phyloP scores from a whole-genome alignment of 2,329 filamentous ascomycete species.

The Dothideomycetes sp. region DNA sequence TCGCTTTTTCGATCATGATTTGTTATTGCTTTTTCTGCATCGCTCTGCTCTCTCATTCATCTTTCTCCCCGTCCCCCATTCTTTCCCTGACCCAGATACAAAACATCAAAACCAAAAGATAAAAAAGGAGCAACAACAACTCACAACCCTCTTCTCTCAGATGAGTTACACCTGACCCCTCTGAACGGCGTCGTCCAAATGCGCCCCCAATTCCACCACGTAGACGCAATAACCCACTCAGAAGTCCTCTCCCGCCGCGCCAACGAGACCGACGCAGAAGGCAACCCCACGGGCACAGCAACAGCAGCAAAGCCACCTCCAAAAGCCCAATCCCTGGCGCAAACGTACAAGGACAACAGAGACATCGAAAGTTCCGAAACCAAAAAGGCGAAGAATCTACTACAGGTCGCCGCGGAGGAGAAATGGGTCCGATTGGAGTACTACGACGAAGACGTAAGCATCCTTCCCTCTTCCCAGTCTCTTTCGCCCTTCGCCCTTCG shows the following conservation, averaged over 20 bases:
- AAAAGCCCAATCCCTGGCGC: slow-evolving; percentile 18
- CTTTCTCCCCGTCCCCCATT: background rate
- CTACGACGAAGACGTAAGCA: slow-evolving; percentile 62
- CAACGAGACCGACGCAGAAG: slow-evolving; percentile 38
- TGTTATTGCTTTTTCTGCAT: no score
- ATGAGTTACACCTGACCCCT: slow-evolving; percentile 77
- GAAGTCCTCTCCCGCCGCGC: slow-evolving; percentile 28
- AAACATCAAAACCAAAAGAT: no score
- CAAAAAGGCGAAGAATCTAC: slow-evolving; percentile 64
- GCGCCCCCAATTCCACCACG: slow-evolving; percentile 83
- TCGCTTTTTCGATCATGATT: no score
- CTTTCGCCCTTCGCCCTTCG: background rate
- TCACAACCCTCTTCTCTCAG: slow-evolving; percentile 24
- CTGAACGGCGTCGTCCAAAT: slow-evolving; percentile 78
- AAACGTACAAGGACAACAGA: slow-evolving; percentile 28
- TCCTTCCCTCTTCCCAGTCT: background rate
- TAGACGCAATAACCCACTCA: slow-evolving; percentile 68
- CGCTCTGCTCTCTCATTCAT: no score
- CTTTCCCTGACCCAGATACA: no score
- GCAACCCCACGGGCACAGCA: slow-evolving; percentile 32
- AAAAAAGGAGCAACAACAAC: slow-evolving; percentile 28
- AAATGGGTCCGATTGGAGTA: slow-evolving; percentile 72
- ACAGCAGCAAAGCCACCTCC: slow-evolving; percentile 8
- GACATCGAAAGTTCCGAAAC: slow-evolving; percentile 54
- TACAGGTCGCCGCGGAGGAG: slow-evolving; percentile 72